phyloP scores from a whole-genome alignment of 2,329 filamentous ascomycete species.

The Epicoccum nigrum region DNA sequence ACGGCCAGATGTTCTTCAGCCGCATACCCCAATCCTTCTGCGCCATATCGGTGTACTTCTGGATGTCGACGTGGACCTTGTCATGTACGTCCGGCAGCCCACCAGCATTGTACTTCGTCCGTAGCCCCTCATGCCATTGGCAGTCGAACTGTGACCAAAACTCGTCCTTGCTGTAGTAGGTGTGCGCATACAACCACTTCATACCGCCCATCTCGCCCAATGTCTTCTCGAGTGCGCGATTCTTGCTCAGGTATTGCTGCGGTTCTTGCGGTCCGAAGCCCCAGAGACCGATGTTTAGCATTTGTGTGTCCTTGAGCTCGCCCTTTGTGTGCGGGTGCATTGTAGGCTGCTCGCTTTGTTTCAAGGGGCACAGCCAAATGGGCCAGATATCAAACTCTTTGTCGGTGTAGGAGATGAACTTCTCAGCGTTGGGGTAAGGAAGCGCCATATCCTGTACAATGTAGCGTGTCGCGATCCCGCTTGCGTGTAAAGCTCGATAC shows the following conservation, averaged over 20 bases:
- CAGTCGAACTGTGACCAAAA: conserved; percentile 71
- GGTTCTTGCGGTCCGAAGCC: conserved; percentile 66
- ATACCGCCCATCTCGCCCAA: conserved; percentile 66
- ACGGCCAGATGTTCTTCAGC: conserved; percentile 43
- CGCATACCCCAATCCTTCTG: conserved; percentile 33
- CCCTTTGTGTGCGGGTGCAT: conserved; percentile 45
- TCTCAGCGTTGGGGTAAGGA: conserved; percentile 50
- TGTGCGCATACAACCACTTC: conserved; percentile 74
- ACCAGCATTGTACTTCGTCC: conserved; percentile 64
- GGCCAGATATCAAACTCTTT: conserved; percentile 53
- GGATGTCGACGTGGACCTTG: conserved; percentile 62
- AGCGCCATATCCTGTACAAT: conserved; percentile 68
- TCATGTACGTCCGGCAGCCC: conserved; percentile 70
- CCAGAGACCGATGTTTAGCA: conserved; percentile 72
- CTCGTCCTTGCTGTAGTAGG: conserved; percentile 70
- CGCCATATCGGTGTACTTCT: conserved; percentile 35
- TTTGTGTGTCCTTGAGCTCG: conserved; percentile 38
- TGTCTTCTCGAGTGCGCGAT: conserved; percentile 66
- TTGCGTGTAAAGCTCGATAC: conserved; percentile 69
- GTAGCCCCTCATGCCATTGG: conserved; percentile 63
- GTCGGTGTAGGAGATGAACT: conserved; percentile 53
- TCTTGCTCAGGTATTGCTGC: conserved; percentile 57
- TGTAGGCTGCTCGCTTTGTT: conserved; percentile 40
- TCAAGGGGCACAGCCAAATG: conserved; percentile 57
- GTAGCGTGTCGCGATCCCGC: conserved; percentile 64